phyloP scores from a whole-genome alignment of 352 stramenopile species.

The Globisporangium parvum region DNA sequence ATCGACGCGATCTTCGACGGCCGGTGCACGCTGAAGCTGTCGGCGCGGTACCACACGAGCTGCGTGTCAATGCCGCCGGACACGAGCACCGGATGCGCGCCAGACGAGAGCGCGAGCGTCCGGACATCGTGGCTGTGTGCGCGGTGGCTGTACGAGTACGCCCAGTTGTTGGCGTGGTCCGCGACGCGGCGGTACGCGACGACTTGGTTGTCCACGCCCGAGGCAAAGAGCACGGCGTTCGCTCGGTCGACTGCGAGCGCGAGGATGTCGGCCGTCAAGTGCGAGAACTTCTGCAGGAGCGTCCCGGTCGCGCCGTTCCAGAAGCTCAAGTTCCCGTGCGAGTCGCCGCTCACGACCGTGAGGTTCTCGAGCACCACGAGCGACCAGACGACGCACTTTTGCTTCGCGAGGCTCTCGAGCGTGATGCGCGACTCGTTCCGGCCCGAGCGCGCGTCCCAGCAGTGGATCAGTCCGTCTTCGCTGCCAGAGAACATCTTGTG shows the following conservation, averaged over 20 bases:
- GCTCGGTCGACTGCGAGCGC: constrained; percentile 74
- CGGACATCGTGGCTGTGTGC: constrained; percentile 89
- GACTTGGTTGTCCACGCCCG: constrained; percentile 92
- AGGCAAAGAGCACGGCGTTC: constrained; percentile 90
- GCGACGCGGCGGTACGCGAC: constrained; percentile 67
- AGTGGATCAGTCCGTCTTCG: constrained; percentile 84
- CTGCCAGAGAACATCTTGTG: constrained; percentile 83
- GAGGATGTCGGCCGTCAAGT: constrained; percentile 89
- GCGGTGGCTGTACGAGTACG: constrained; percentile 85
- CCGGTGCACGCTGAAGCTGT: constrained; percentile 78
- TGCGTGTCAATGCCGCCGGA: constrained; percentile 93
- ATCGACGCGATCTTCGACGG: constrained; percentile 89
- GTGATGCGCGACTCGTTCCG: constrained; percentile 84
- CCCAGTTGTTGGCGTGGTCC: constrained; percentile 42
- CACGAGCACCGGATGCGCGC: constrained; percentile 63
- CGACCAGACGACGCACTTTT: constrained; percentile 86
- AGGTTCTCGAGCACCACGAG: constrained; percentile 86
- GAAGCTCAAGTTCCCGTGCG: constrained; percentile 89
- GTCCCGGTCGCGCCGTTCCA: constrained; percentile 91
- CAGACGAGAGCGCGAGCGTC: constrained; percentile 66
- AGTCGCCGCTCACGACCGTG: constrained; percentile 91
- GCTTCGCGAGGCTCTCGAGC: constrained; percentile 70
- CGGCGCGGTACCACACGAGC: constrained; percentile 86
- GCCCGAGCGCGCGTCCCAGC: constrained; percentile 71
- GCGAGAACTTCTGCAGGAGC: constrained; percentile 89